These are phyloP conservation scores for Camelina neglecta DNA, from an alignment of 345 rosid genomes.

Conservation along the genomic window DNA sequence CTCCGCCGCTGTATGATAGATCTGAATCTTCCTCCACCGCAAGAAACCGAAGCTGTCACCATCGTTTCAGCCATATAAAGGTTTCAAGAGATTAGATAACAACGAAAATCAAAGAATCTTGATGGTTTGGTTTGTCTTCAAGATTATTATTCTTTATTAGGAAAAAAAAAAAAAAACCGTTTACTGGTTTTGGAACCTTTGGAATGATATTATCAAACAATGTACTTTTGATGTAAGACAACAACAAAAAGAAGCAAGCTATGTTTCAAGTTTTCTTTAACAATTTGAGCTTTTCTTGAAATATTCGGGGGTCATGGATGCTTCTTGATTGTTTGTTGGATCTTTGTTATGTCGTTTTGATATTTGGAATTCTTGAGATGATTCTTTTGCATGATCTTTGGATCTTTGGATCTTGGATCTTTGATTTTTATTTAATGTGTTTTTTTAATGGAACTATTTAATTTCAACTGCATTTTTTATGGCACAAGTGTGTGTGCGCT, in stretches of 20 bases:
- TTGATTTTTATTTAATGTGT: slow-evolving; percentile 30
- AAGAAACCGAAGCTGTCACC: slow-evolving; percentile 56
- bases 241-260: slow-evolving; percentile 5
- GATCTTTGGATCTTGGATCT: slow-evolving; percentile 35
- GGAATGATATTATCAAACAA: slow-evolving; percentile 31
- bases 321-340: slow-evolving; percentile 21
- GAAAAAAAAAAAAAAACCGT: slow-evolving; percentile 5
- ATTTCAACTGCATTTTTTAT: slow-evolving; percentile 25
- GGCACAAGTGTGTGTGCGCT: slow-evolving; percentile 33
- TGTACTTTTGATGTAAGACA: slow-evolving; percentile 37
- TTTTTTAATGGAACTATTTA: slow-evolving; percentile 28
- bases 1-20: slow-evolving; percentile 59
- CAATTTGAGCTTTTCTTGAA: background rate
- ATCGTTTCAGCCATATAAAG: slow-evolving; percentile 35
- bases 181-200: slow-evolving; percentile 28
- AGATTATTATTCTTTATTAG: slow-evolving; percentile 34
- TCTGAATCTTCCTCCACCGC: slow-evolving; percentile 94
- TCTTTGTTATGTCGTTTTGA: slow-evolving; percentile 31
- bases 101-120: slow-evolving; percentile 20
- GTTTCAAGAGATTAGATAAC: slow-evolving; percentile 18
- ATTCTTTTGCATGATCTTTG: slow-evolving; percentile 43
- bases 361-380: slow-evolving; percentile 37
- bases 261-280: slow-evolving; percentile 27
- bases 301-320: background rate
- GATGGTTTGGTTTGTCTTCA: slow-evolving; percentile 35